phyloP scores from a whole-genome alignment of 2,329 filamentous ascomycete species.

The Alternaria solani region DNA sequence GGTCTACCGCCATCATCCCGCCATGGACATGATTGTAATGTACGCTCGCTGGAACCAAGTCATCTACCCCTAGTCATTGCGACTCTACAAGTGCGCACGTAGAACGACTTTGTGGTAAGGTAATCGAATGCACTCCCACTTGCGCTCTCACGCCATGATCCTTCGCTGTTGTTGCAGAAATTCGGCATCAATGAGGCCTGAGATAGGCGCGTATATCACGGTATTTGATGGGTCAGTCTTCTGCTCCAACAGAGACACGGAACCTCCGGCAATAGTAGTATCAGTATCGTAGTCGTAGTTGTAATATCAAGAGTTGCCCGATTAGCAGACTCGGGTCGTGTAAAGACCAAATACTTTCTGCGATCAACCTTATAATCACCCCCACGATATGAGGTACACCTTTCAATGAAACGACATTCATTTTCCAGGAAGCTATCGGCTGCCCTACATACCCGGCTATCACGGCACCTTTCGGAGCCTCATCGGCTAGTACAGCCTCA shows the following conservation, averaged over 20 bases:
- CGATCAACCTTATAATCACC: no score
- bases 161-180: not conserved
- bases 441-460: not conserved
- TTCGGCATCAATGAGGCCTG: not conserved
- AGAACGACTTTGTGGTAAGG: not conserved
- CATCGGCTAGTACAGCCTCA: slow-evolving; percentile 9
- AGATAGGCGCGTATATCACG: not conserved
- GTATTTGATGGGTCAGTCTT: not conserved
- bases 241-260: not conserved
- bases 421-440: not conserved
- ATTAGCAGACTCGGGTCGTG: not conserved
- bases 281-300: not conserved
- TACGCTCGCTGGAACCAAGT: not conserved
- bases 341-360: not conserved
- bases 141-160: not conserved
- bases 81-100: not conserved
- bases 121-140: not conserved
- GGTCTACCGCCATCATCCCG: not conserved
- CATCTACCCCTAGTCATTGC: not conserved
- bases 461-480: not conserved
- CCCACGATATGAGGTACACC: no score
- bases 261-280: not conserved
- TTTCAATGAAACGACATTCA: not conserved
- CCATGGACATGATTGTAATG: not conserved
- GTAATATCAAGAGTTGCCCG: not conserved